Conservation (phyloP, 306 rosid genomes). For the Begonia masoniana region DNA sequence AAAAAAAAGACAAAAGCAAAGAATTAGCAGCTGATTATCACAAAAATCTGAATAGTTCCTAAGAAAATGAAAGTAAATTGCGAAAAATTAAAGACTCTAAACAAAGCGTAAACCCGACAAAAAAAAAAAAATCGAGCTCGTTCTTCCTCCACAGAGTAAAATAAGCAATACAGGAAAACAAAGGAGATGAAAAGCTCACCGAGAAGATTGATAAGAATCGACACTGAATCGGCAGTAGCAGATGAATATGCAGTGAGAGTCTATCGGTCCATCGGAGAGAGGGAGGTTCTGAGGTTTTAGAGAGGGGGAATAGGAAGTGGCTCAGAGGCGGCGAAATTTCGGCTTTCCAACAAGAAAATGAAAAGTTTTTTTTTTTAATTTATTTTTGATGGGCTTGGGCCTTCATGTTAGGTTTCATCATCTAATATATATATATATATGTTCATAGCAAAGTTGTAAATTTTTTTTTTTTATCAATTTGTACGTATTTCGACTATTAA, state of each 20-base stretch:
- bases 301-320: conserved; percentile 18
- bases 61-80: too few relatives aligned
- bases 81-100: too few relatives aligned
- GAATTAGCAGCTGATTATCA: too few relatives aligned
- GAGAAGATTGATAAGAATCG: background rate
- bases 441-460: background rate
- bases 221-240: background rate
- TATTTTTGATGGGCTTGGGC: conserved; percentile 12
- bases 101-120: too few relatives aligned
- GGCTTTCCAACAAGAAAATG: conserved; percentile 9
- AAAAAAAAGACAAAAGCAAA: too few relatives aligned
- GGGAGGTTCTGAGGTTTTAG: conserved; percentile 11
- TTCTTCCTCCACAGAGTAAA: conserved; percentile 10
- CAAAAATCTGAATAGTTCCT: too few relatives aligned
- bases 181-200: background rate
- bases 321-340: conserved; percentile 41
- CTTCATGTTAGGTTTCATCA: background rate
- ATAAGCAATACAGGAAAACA: background rate
- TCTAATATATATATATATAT: too few relatives aligned
- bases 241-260: conserved; percentile 1
- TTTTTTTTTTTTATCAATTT: too few relatives aligned
- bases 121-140: too few relatives aligned
- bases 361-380: background rate
- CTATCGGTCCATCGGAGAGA: conserved; percentile 3
- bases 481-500: too few relatives aligned